Conservation (phyloP, 2,329 filamentous ascomycete species). For the Botryotinia calthae region DNA sequence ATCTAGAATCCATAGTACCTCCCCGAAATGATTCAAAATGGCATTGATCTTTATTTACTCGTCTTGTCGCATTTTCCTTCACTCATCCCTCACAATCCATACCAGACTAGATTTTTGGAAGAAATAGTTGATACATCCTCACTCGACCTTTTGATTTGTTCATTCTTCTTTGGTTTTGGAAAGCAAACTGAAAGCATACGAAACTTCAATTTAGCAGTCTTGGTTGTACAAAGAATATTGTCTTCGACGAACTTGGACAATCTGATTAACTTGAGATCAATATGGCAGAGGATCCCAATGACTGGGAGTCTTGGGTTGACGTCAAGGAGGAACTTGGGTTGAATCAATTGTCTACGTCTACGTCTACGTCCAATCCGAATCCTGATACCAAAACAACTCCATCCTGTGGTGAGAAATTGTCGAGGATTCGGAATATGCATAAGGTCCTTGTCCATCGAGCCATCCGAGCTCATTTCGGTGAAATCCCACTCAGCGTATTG, state of each 20-base stretch:
- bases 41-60: background rate
- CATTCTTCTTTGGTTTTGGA: background rate
- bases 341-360: background rate
- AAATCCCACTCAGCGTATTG: background rate
- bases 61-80: background rate
- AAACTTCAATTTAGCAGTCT: background rate
- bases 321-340: background rate
- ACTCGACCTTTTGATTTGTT: background rate
- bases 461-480: background rate
- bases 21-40: background rate
- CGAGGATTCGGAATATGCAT: background rate
- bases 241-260: background rate
- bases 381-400: background rate
- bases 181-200: background rate
- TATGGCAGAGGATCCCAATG: background rate
- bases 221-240: background rate
- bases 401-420: background rate
- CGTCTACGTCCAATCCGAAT: background rate
- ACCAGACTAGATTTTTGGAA: background rate
- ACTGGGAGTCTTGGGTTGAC: background rate
- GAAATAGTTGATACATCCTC: background rate
- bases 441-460: background rate
- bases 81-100: background rate
- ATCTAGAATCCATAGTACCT: background rate
- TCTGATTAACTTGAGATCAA: background rate